These are phyloP conservation scores for Collybia sordida DNA, from an alignment of 768 basidiomycete species.

Conservation along the genomic window DNA sequence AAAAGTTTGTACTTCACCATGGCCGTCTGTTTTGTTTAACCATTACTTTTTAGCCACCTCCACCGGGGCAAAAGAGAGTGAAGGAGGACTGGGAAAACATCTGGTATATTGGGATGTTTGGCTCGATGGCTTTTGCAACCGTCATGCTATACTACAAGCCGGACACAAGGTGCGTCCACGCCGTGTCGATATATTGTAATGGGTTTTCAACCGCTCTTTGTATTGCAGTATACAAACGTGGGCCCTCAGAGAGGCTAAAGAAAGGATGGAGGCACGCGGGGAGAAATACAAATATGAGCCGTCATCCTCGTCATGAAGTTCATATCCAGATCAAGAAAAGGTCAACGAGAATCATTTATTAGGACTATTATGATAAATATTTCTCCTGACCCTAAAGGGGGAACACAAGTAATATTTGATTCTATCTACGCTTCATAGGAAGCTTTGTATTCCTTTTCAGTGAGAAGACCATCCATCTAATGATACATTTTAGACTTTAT, in stretches of 20 bases:
- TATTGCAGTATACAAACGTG: constrained; percentile 79
- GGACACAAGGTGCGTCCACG: constrained; percentile 73
- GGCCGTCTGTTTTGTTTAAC: not conserved
- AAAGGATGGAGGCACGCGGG: constrained; percentile 89
- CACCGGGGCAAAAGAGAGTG: constrained; percentile 80
- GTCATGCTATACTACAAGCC: constrained; percentile 90
- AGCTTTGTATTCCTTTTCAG: constrained; percentile 69
- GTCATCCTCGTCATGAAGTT: constrained; percentile 30
- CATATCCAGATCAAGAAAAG: constrained; percentile 18
- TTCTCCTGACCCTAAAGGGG: too few relatives aligned
- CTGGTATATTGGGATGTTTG: constrained; percentile 93
- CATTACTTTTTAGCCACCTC: constrained; percentile 54
- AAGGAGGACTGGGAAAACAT: constrained; percentile 90
- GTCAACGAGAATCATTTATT: not conserved
- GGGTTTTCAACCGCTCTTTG: constrained; percentile 1
- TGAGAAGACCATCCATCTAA: constrained; percentile 72
- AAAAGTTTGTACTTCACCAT: constrained; percentile 53
- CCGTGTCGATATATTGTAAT: not conserved
- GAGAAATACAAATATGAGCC: constrained; percentile 86
- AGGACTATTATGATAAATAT: not conserved
- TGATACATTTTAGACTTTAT: not conserved
- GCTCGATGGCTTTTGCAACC: constrained; percentile 72
- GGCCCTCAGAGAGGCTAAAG: constrained; percentile 89
- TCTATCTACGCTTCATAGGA: constrained; percentile 29
- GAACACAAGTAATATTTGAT: too few relatives aligned